Conservation (phyloP, 179 eudicot genomes). For the Silene vulgaris region DNA sequence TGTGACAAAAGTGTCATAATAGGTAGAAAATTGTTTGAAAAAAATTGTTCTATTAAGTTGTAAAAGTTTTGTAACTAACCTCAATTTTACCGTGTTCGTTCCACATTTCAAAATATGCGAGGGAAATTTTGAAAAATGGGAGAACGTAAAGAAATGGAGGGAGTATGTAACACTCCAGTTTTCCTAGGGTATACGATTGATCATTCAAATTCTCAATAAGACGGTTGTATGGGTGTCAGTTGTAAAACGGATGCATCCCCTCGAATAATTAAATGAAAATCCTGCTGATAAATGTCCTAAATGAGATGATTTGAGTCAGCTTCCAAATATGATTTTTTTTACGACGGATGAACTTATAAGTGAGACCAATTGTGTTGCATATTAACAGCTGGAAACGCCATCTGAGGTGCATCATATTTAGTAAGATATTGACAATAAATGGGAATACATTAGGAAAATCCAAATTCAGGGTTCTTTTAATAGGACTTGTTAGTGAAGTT, state of each 20-base stretch:
- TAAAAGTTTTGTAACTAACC: not conserved
- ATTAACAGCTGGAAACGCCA: not conserved
- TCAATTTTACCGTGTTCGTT: too few species aligned
- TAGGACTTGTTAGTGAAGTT: not conserved
- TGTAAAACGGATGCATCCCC: too few species aligned
- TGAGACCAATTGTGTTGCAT: not conserved
- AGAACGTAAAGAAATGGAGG: not conserved
- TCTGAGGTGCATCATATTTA: not conserved
- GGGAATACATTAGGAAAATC: not conserved
- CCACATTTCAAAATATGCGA: not conserved
- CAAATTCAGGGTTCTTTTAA: not conserved
- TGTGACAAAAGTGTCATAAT: too few species aligned
- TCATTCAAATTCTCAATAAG: not conserved
- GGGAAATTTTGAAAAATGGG: not conserved
- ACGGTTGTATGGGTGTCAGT: too few species aligned
- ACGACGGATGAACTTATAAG: not conserved
- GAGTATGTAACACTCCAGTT: not conserved
- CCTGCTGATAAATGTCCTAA: too few species aligned
- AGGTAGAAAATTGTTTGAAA: too few species aligned
- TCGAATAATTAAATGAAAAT: too few species aligned
- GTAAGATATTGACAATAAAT: not conserved
- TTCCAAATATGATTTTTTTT: too few species aligned
- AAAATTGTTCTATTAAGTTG: too few species aligned
- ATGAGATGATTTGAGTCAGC: too few species aligned
- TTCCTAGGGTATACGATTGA: not conserved